Base-by-base conservation (phyloP, 306 rosid genomes). In the Abrus pulchellus region DNA sequence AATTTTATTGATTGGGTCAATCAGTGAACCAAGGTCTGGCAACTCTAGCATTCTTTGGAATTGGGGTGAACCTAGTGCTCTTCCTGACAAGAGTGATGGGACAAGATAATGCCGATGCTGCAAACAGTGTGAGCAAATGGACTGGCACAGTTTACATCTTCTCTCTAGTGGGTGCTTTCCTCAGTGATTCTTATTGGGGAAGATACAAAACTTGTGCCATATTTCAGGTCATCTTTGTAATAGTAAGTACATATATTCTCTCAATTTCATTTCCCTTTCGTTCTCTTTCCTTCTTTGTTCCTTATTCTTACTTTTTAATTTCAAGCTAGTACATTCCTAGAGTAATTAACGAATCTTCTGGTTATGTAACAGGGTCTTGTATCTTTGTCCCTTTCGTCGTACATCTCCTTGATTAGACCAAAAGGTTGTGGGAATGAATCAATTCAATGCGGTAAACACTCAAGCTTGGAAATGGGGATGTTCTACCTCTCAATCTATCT, bases 401-500 rank as follows among this genome's bases (percentile, higher is more conserved):
- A 89, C 79, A 53, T 92, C 10, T 87, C 87, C 78, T 84, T 94
- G 88, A 77, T 94, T 7, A 94, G 77, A 54, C 97, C 99, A 0
- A 86, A 79, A 83, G 97, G 90, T 28, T 94, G 99, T 91, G 99
- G 99, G 9, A 88, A 87, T 70, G 84, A 81, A 75, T 43, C 69
- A 73, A 1, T 71, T 53, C 13, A 61, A 28, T 86, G 89, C 52
- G 83, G 70, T 27, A 9, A 86, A 52, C 87, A 80, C 72, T 65
- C 89, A 80, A 77, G 78, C 43, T 4, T 72, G 52, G 89, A 87
- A 28, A 78, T 83, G 45, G 68, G 79, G 30, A 47, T 90, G 60
- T 90, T 90, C 83, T 86, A 88, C 68, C 9, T 90, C 52, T 88
- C 94, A 53, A 88, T 88, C 47, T 90, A 90, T 81, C 86, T 90